Conservation (phyloP, 805 yeast genomes). For the Brettanomyces naardenensis region DNA sequence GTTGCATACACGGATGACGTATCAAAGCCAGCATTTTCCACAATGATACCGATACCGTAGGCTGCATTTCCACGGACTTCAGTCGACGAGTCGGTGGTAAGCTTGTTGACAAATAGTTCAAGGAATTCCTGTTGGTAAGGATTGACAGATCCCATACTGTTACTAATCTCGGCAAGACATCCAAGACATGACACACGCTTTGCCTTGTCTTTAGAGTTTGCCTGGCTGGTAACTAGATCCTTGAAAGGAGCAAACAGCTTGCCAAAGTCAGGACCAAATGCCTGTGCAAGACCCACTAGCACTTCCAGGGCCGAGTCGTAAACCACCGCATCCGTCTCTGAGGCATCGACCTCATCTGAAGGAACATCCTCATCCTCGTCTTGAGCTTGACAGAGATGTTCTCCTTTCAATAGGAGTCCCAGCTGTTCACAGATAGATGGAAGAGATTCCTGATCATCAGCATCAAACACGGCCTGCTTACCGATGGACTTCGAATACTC, state of each 20-base stretch:
- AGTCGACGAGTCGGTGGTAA: constrained; percentile 67
- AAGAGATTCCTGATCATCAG: constrained; percentile 44
- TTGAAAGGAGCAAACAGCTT: constrained; percentile 68
- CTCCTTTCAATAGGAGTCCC: constrained; percentile 66
- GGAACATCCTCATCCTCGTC: constrained; percentile 40
- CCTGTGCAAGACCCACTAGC: constrained; percentile 63
- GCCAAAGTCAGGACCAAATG: constrained; percentile 70
- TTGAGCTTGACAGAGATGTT: constrained; percentile 76
- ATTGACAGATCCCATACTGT: constrained; percentile 59
- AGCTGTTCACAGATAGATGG: constrained; percentile 66
- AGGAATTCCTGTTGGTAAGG: constrained; percentile 66
- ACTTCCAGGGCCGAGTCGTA: constrained; percentile 84
- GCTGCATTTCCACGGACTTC: constrained; percentile 95
- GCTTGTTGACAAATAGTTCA: constrained; percentile 57
- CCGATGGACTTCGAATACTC: constrained; percentile 68
- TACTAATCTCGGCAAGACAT: constrained; percentile 81
- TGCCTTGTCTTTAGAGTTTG: constrained; percentile 52
- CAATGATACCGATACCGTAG: constrained; percentile 80
- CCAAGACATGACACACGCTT: constrained; percentile 85
- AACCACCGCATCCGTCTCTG: constrained; percentile 58
- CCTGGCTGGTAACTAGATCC: constrained; percentile 49
- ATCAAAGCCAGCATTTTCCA: constrained; percentile 41
- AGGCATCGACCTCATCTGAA: constrained; percentile 32
- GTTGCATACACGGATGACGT: constrained; percentile 57
- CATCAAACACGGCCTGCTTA: constrained; percentile 59